A percentile compares a stretch with the other conserved stretches of the same genome.
These are phyloP conservation scores for Diplocarpon rosae DNA, from an alignment of 2,329 filamentous ascomycete species.

Conservation along the genomic window DNA sequence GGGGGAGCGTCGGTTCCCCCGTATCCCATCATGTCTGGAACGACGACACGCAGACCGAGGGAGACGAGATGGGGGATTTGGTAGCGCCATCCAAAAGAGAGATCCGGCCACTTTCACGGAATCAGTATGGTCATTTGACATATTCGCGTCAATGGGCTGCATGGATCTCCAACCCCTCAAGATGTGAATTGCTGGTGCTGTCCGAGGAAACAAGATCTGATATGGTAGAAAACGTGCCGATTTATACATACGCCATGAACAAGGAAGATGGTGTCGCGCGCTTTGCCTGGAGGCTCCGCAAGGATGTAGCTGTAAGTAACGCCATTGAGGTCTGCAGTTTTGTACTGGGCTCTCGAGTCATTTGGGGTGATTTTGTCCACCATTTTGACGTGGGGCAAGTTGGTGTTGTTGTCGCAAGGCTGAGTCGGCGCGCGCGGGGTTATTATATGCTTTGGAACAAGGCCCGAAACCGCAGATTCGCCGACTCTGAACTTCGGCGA, in stretches of 20 bases:
- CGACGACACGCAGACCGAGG: conserved; percentile 67
- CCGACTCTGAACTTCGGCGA: conserved; percentile 1
- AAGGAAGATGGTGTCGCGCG: conserved; percentile 39
- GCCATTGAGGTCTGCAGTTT: conserved; percentile 53
- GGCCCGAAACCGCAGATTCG: background rate
- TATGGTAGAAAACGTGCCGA: too few species aligned
- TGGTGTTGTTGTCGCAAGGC: conserved; percentile 1
- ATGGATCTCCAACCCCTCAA: too few species aligned
- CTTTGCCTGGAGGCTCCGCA: conserved; percentile 35
- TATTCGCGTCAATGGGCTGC: too few species aligned
- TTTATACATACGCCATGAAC: conserved; percentile 35
- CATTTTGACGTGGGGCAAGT: conserved; percentile 31
- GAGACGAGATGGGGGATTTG: conserved; percentile 70
- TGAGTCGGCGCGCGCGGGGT: background rate
- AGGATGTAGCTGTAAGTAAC: conserved; percentile 59
- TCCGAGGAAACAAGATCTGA: too few species aligned
- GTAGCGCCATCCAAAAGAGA: conserved; percentile 77
- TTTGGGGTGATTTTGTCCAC: conserved; percentile 52
- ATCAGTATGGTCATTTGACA: too few species aligned
- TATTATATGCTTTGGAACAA: background rate
- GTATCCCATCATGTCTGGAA: conserved; percentile 79
- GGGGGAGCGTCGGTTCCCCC: conserved; percentile 62
- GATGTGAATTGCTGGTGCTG: too few species aligned
- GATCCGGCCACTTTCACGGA: conserved; percentile 51
- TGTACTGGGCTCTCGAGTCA: conserved; percentile 56